Conservation (phyloP, 257 asterid species). For the Lithospermum erythrorhizon region DNA sequence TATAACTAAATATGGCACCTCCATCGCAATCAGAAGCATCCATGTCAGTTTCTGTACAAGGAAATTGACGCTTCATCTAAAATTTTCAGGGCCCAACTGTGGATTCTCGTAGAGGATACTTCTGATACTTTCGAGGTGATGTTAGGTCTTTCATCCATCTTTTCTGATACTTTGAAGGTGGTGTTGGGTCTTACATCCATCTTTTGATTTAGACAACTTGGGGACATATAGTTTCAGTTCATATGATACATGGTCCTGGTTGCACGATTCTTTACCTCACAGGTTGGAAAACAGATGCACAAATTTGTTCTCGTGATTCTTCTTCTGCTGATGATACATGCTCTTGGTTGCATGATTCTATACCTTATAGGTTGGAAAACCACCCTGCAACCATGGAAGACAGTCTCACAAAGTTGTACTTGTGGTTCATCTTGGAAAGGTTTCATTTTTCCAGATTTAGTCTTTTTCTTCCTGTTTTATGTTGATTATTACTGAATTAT, state of each 20-base stretch:
- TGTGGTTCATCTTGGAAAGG: not conserved
- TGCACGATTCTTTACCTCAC: slow-evolving; percentile 7
- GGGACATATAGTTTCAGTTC: slow-evolving; percentile 6
- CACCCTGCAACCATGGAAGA: not conserved
- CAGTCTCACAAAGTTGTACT: not conserved
- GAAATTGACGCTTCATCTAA: slow-evolving; percentile 17
- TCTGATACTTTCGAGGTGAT: slow-evolving; percentile 14
- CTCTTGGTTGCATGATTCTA: slow-evolving; percentile 5
- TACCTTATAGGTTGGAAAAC: slow-evolving; percentile 3
- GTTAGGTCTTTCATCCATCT: too few species aligned
- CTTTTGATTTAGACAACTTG: slow-evolving; percentile 14
- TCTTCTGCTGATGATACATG: slow-evolving; percentile 5
- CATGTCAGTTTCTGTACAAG: slow-evolving; percentile 4
- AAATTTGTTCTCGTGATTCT: too few species aligned
- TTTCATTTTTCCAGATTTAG: not conserved
- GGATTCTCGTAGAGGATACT: slow-evolving; percentile 16
- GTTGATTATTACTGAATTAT: not conserved
- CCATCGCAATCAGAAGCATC: slow-evolving; percentile 9
- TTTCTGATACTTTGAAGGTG: slow-evolving; percentile 15
- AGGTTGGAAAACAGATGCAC: slow-evolving; percentile 4
- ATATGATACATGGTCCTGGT: slow-evolving; percentile 4
- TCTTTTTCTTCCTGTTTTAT: not conserved
- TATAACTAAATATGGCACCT: not conserved
- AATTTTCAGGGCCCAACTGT: slow-evolving; percentile 19
- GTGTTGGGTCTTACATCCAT: slow-evolving; percentile 19